These are phyloP conservation scores for Mortierella antarctica DNA, from an alignment of 192 early-diverging fungal species.

Conservation along the genomic window DNA sequence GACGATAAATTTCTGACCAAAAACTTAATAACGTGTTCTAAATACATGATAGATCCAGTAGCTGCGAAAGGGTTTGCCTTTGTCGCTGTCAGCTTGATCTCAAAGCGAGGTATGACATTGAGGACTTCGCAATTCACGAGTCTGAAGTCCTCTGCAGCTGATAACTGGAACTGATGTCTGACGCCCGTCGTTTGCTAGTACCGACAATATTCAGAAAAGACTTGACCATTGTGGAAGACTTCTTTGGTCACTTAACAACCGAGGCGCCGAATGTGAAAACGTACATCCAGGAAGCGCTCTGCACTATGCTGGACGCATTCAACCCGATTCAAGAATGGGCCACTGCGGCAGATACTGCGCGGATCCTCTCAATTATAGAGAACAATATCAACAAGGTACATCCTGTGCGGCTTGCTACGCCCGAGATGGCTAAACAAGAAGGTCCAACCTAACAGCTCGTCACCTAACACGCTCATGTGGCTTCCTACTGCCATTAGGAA, in stretches of 20 bases:
- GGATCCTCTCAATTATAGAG: slow-evolving; percentile 65
- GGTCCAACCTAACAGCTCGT: too few relatives aligned
- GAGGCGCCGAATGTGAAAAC: slow-evolving; percentile 75
- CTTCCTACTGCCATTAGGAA: slow-evolving; percentile 8
- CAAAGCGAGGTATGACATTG: slow-evolving; percentile 67
- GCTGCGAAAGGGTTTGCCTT: slow-evolving; percentile 85
- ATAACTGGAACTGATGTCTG: not conserved
- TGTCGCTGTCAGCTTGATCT: slow-evolving; percentile 82
- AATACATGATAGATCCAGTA: slow-evolving; percentile 60
- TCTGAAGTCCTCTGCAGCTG: not conserved
- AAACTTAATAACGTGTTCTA: too few relatives aligned
- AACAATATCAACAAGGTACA: slow-evolving; percentile 61
- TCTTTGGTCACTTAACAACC: slow-evolving; percentile 76
- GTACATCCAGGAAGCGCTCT: slow-evolving; percentile 86
- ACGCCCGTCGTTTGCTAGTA: slow-evolving; percentile 50
- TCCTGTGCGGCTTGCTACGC: not conserved
- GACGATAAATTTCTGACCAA: too few relatives aligned
- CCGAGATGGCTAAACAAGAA: not conserved
- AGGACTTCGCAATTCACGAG: not conserved
- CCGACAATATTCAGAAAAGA: slow-evolving; percentile 75
- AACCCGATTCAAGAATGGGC: slow-evolving; percentile 48
- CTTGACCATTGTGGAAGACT: slow-evolving; percentile 64
- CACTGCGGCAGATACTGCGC: slow-evolving; percentile 14
- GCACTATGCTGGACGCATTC: slow-evolving; percentile 79
- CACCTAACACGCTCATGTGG: too few relatives aligned